Conservation (phyloP, 768 basidiomycete species). For the Leccinellum rugosiceps region DNA sequence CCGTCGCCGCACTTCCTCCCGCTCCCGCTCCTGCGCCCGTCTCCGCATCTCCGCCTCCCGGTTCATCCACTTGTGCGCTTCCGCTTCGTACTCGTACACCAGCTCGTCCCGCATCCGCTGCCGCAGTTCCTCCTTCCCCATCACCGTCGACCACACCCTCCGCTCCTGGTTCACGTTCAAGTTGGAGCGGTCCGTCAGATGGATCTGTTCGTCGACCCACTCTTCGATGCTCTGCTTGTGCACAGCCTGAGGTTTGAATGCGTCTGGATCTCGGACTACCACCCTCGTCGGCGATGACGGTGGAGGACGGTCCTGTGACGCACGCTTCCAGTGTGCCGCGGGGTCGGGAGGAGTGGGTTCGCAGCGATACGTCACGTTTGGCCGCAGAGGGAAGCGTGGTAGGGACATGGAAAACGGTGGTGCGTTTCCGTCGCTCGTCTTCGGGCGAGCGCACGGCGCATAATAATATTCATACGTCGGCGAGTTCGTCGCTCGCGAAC, state of each 20-base stretch:
- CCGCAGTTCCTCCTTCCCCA: constrained; percentile 28
- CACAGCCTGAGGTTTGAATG: constrained; percentile 38
- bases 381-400: constrained; percentile 21
- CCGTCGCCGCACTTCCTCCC: constrained; percentile 40
- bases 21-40: constrained; percentile 44
- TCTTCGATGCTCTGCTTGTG: constrained; percentile 53
- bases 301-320: constrained; percentile 27
- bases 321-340: constrained; percentile 26
- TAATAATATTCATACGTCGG: constrained; percentile 18
- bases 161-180: constrained; percentile 14
- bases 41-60: constrained; percentile 46
- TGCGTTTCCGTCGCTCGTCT: constrained; percentile 18
- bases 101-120: constrained; percentile 52
- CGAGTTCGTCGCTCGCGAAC: constrained; percentile 21
- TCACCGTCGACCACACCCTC: constrained; percentile 8
- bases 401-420: constrained; percentile 16
- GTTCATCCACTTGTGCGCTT: constrained; percentile 52
- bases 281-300: constrained; percentile 31
- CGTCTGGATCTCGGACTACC: constrained; percentile 41
- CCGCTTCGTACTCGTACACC: constrained; percentile 48
- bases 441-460: constrained; percentile 15
- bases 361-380: constrained; percentile 12
- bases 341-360: constrained; percentile 13
- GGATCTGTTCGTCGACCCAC: constrained; percentile 60
- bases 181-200: constrained; percentile 32